Conservation (phyloP, 2,329 filamentous ascomycete species). For the Coleophoma crateriformis region DNA sequence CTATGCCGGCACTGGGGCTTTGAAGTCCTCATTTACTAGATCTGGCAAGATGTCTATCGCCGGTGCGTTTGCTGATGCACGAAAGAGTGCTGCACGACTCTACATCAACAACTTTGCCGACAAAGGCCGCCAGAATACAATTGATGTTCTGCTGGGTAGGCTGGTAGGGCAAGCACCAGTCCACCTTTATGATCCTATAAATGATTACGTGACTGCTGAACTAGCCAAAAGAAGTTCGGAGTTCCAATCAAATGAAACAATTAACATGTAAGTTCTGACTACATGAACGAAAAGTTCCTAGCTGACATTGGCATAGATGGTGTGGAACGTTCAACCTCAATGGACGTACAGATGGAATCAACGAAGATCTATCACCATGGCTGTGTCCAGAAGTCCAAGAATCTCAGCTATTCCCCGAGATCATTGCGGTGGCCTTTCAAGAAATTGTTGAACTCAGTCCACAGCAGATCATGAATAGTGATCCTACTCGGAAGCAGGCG, state of each 20-base stretch:
- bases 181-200: conserved; percentile 87
- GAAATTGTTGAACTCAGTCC: conserved; percentile 98
- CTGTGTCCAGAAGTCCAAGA: conserved; percentile 62
- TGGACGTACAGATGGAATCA: conserved; percentile 72
- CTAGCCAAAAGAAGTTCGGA: conserved; percentile 62
- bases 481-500: conserved; percentile 74
- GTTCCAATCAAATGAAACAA: conserved; percentile 68
- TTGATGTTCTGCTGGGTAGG: conserved; percentile 85
- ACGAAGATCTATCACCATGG: conserved; percentile 80
- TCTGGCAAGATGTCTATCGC: conserved; percentile 94
- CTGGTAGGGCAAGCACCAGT: conserved; percentile 80
- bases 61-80: conserved; percentile 87
- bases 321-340: conserved; percentile 95
- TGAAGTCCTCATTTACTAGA: conserved; percentile 93
- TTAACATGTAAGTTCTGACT: conserved; percentile 50
- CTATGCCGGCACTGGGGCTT: conserved; percentile 90
- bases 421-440: conserved; percentile 89
- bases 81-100: conserved; percentile 88
- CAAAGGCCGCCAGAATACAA: conserved; percentile 86
- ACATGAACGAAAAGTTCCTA: neutral
- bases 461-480: conserved; percentile 98
- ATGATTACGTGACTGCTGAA: conserved; percentile 80
- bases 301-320: conserved; percentile 26
- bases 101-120: conserved; percentile 99
- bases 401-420: conserved; percentile 65